Evolutionary conservation across 2,329 filamentous ascomycete species (phyloP).

Genomic region (Massarina eburnea): DNA sequence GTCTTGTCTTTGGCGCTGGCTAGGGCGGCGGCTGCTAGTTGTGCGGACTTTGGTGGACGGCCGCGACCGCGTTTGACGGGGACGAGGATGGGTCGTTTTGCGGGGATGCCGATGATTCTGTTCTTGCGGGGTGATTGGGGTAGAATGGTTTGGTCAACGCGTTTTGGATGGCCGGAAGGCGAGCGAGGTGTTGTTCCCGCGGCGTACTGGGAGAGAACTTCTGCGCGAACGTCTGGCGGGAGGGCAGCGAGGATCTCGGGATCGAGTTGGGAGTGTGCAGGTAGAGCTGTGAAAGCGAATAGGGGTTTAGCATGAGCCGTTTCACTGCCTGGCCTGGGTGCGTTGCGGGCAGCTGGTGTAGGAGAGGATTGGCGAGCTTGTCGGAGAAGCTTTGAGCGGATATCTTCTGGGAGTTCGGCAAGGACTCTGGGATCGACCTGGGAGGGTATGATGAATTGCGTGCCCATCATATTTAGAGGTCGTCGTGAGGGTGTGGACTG

Average conservation of each 20-base stretch:
- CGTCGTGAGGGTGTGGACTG: slow-evolving; percentile 58
- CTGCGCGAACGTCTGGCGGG: slow-evolving; percentile 81
- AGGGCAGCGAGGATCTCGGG: slow-evolving; percentile 80
- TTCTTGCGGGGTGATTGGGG: slow-evolving; percentile 55
- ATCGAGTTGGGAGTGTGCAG: slow-evolving; percentile 76
- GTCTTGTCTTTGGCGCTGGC: slow-evolving; percentile 42
- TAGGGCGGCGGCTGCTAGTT: slow-evolving; percentile 53
- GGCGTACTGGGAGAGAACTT: slow-evolving; percentile 74
- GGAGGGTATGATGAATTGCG: slow-evolving; percentile 87
- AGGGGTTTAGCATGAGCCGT: slow-evolving; percentile 20
- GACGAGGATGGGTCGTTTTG: slow-evolving; percentile 50
- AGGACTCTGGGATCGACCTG: slow-evolving; percentile 82
- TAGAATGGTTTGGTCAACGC: slow-evolving; percentile 34
- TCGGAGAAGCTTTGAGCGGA: slow-evolving; percentile 69
- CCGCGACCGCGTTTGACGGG: slow-evolving; percentile 70
- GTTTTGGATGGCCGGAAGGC: slow-evolving; percentile 39
- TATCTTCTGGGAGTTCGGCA: slow-evolving; percentile 80
- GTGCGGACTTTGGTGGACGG: slow-evolving; percentile 44
- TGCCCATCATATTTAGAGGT: slow-evolving; percentile 77
- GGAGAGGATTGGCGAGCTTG: slow-evolving; percentile 33
- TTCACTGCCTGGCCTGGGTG: background rate
- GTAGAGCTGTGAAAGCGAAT: slow-evolving; percentile 48
- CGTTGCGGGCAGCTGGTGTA: slow-evolving; percentile 18
- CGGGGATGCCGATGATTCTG: slow-evolving; percentile 51
- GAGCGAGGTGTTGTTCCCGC: slow-evolving; percentile 23